These are phyloP conservation scores for Rauvolfia tetraphylla DNA, from an alignment of 257 asterid species.

Conservation along the genomic window DNA sequence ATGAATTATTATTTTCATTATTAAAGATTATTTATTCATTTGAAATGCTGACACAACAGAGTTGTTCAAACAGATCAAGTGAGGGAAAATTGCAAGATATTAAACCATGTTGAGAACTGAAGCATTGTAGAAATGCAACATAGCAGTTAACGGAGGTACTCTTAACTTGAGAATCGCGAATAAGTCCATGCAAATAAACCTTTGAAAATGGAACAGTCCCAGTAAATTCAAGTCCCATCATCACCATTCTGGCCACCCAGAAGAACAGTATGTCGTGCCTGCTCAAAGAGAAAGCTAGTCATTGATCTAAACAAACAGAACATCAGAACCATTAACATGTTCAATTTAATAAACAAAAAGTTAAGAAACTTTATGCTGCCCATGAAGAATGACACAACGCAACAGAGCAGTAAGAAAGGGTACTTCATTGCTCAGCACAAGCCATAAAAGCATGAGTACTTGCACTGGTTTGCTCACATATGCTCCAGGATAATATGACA, in stretches of 20 bases:
- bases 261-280: constrained; percentile 98
- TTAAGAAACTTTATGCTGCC: not conserved
- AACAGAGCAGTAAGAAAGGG: not conserved
- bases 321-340: not conserved
- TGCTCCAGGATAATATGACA: not conserved
- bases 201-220: constrained; percentile 84
- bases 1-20: too few species aligned
- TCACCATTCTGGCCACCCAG: constrained; percentile 99
- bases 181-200: constrained; percentile 92
- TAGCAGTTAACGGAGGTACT: not conserved
- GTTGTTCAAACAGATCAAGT: not conserved
- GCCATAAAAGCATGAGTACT: not conserved
- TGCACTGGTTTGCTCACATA: not conserved
- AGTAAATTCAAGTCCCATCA: constrained; percentile 97
- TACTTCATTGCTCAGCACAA: not conserved
- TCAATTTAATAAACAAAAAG: not conserved
- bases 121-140: not conserved
- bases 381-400: not conserved
- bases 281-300: constrained; percentile 33
- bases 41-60: not conserved
- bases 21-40: too few species aligned
- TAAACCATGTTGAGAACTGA: not conserved
- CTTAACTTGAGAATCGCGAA: constrained; percentile 86
- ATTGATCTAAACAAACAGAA: constrained; percentile 14
- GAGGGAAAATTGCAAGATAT: not conserved